These are phyloP conservation scores for Helenozyma baotianmanensis DNA, from an alignment of 805 yeast species.

Conservation along the genomic window DNA sequence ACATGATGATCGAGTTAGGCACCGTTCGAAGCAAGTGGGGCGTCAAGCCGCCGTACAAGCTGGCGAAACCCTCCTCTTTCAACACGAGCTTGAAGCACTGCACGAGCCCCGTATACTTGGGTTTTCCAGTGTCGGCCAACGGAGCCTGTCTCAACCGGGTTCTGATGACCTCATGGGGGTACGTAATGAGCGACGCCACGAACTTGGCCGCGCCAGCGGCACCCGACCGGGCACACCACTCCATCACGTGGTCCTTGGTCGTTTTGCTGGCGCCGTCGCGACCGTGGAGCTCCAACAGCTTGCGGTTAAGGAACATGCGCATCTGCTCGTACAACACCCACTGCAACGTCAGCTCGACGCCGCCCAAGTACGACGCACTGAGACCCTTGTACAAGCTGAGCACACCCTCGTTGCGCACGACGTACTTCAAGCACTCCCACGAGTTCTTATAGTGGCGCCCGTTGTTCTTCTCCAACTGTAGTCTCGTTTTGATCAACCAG, in stretches of 20 bases:
- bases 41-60: conserved; percentile 96
- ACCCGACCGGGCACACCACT: conserved; percentile 95
- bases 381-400: conserved; percentile 83
- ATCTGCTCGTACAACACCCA: conserved; percentile 97
- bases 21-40: conserved; percentile 96
- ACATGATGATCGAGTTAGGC: conserved; percentile 97
- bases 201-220: conserved; percentile 97
- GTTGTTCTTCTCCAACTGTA: conserved; percentile 78
- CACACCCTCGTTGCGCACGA: conserved; percentile 73
- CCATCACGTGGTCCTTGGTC: conserved; percentile 60
- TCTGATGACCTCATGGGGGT: conserved; percentile 96
- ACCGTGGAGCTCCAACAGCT: conserved; percentile 39
- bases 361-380: conserved; percentile 91
- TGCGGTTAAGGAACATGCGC: conserved; percentile 61
- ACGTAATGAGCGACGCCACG: conserved; percentile 85
- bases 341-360: conserved; percentile 86
- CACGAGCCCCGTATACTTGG: conserved; percentile 83
- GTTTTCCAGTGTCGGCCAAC: conserved; percentile 59
- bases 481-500: conserved; percentile 92
- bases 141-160: conserved; percentile 97
- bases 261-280: conserved; percentile 25
- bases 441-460: conserved; percentile 73
- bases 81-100: conserved; percentile 84
- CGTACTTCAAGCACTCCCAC: conserved; percentile 73
- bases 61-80: conserved; percentile 86